Conservation (phyloP, 345 rosid species). For the Mangifera indica region DNA sequence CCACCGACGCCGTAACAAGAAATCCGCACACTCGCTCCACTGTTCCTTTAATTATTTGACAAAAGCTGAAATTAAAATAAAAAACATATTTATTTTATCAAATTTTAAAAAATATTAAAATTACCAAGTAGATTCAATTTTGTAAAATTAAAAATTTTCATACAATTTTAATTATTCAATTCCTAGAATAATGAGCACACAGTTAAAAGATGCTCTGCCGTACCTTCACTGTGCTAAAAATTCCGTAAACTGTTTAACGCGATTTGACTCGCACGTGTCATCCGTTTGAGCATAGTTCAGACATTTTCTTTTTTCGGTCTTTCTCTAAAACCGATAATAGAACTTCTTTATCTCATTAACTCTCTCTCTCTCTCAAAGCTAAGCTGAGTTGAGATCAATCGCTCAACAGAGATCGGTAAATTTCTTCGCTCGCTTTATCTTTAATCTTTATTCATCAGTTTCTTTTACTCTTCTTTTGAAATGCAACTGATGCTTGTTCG, state of each 20-base stretch:
- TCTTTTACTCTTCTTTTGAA: not conserved
- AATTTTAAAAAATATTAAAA: too few relatives aligned
- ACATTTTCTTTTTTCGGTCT: slow-evolving; percentile 4
- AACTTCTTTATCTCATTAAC: not conserved
- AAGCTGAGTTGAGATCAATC: slow-evolving; percentile 6
- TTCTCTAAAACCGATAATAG: not conserved
- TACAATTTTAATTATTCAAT: too few relatives aligned
- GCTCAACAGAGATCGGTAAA: slow-evolving; percentile 8
- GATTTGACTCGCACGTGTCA: slow-evolving; percentile 25
- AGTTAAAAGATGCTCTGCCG: not conserved
- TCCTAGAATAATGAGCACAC: too few relatives aligned
- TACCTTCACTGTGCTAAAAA: too few relatives aligned
- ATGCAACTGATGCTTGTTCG: not conserved
- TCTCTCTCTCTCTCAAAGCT: not conserved
- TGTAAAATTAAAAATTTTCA: too few relatives aligned
- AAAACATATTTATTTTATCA: too few relatives aligned
- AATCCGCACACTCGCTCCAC: not conserved
- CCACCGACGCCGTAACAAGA: slow-evolving; percentile 1
- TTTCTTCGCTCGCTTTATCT: not conserved
- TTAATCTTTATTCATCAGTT: not conserved
- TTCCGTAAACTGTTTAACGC: not conserved
- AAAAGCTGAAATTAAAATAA: too few relatives aligned
- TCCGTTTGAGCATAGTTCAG: slow-evolving; percentile 16
- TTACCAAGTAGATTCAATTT: too few relatives aligned
- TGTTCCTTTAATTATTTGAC: not conserved